Conservation (phyloP, 768 basidiomycete species). For the Pholiota microspora region DNA sequence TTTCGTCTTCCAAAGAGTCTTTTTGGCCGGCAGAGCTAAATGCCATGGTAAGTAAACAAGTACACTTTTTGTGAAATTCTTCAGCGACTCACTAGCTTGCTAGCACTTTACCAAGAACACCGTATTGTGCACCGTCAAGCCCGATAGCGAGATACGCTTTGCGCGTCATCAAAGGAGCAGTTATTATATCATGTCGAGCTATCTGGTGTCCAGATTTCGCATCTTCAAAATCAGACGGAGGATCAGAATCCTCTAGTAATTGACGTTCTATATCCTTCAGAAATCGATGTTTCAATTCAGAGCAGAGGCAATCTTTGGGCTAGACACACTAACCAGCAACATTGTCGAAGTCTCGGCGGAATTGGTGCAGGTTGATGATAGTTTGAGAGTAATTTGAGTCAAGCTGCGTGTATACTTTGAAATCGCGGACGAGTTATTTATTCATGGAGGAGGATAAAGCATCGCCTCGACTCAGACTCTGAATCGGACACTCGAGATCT, state of each 20-base stretch:
- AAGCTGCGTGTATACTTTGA: neutral
- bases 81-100: constrained; percentile 39
- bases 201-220: constrained; percentile 16
- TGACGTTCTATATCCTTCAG: constrained; percentile 28
- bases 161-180: constrained; percentile 51
- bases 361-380: neutral
- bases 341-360: no score
- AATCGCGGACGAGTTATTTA: neutral
- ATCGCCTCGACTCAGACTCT: neutral
- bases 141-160: constrained; percentile 39
- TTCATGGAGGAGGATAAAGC: neutral
- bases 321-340: no score
- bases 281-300: no score
- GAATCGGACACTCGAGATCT: neutral
- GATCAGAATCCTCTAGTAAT: constrained; percentile 25
- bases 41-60: no score
- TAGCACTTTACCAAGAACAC: constrained; percentile 52
- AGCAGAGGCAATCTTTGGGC: no score
- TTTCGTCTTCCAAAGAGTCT: constrained; percentile 39
- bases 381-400: no score
- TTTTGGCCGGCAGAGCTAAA: constrained; percentile 34
- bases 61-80: no score
- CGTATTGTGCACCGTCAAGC: constrained; percentile 52
- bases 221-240: constrained; percentile 12
- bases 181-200: constrained; percentile 35